phyloP scores from a whole-genome alignment of 2,329 filamentous ascomycete genomes.

The Ophiosphaerella narmari region DNA sequence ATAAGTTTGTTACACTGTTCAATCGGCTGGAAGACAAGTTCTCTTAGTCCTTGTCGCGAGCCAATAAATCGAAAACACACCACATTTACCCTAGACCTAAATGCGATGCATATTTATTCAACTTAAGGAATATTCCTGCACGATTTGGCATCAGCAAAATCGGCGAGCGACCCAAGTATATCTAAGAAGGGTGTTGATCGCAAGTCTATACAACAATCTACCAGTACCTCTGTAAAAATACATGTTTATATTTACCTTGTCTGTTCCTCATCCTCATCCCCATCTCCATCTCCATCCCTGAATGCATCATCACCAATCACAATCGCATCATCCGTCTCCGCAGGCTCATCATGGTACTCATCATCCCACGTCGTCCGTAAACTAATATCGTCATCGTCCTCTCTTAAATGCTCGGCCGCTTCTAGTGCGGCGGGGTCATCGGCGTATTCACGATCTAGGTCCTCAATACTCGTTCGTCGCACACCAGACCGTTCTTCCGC shows the following conservation, averaged over 20 bases:
- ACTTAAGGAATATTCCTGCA: no score
- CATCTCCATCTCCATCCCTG: conserved; percentile 46
- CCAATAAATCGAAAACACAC: no score
- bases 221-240: neutral
- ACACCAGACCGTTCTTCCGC: conserved; percentile 50
- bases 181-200: no score
- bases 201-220: conserved; percentile 2
- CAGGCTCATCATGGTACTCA: conserved; percentile 50
- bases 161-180: no score
- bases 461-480: conserved; percentile 37
- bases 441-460: conserved; percentile 47
- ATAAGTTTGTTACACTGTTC: no score
- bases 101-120: no score
- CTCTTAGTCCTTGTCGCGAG: no score
- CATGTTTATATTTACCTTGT: conserved; percentile 2
- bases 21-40: no score
- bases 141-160: no score
- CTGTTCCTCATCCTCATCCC: conserved; percentile 13
- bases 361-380: conserved; percentile 55
- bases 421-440: conserved; percentile 53
- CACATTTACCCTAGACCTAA: no score
- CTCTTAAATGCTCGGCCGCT: conserved; percentile 46
- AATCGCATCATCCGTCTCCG: conserved; percentile 47
- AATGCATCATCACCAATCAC: conserved; percentile 51
- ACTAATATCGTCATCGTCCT: conserved; percentile 58